These are phyloP conservation scores for Xylaria sp. DNA, from an alignment of 495 filamentous ascomycete genomes.

Conservation along the genomic window DNA sequence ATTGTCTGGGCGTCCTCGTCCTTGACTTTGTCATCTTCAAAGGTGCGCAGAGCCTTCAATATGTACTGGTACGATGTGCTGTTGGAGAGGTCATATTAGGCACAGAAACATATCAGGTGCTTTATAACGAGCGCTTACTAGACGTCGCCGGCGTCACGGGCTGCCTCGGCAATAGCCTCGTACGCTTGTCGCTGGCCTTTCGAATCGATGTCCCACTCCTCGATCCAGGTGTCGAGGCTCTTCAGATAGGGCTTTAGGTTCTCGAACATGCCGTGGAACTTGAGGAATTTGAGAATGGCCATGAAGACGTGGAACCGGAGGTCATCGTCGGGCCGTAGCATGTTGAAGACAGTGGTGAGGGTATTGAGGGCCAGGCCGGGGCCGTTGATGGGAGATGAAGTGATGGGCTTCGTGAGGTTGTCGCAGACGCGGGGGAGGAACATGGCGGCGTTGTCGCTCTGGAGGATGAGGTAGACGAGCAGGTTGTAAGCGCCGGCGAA, in stretches of 20 bases:
- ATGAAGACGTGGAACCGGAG: constrained; percentile 88
- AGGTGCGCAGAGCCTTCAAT: constrained; percentile 81
- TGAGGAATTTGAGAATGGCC: constrained; percentile 81
- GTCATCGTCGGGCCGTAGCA: constrained; percentile 74
- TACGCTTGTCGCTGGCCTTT: constrained; percentile 84
- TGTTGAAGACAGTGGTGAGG: constrained; percentile 96
- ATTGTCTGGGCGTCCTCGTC: constrained; percentile 77
- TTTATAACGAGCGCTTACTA: constrained; percentile 56
- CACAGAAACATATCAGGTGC: background rate
- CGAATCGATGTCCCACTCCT: constrained; percentile 80
- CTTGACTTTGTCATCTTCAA: constrained; percentile 74
- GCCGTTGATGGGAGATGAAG: constrained; percentile 83
- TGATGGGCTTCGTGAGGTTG: constrained; percentile 84
- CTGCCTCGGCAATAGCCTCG: constrained; percentile 77
- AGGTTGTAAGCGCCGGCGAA: constrained; percentile 95
- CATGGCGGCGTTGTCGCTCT: constrained; percentile 79
- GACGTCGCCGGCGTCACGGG: constrained; percentile 76
- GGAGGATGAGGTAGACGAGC: constrained; percentile 87
- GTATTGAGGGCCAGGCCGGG: constrained; percentile 83
- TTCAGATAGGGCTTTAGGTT: constrained; percentile 78
- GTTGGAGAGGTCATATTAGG: constrained; percentile 30
- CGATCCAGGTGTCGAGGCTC: constrained; percentile 80
- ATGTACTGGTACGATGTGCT: constrained; percentile 82
- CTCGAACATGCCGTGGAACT: constrained; percentile 75
- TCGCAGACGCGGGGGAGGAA: constrained; percentile 87